Evolutionary conservation across 176 grass and related monocot genomes (phyloP).

Genomic region (Lolium multiflorum): DNA sequence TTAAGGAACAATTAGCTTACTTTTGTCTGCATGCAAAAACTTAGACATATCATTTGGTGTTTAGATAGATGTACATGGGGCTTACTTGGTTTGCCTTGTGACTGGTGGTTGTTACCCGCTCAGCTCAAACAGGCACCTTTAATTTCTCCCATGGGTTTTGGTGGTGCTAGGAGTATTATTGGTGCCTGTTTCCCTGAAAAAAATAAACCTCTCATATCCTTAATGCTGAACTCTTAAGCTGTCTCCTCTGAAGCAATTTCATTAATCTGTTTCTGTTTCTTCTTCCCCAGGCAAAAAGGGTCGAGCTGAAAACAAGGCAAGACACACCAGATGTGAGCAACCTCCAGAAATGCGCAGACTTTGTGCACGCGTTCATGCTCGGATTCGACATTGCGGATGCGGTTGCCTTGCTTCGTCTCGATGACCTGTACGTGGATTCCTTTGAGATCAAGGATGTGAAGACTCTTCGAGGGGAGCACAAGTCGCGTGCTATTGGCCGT

Average conservation of each 20-base stretch:
- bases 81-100: neutral
- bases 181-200: neutral
- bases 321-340: slow-evolving; percentile 91
- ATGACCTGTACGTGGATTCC: slow-evolving; percentile 88
- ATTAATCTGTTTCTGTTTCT: neutral
- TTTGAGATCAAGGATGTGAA: slow-evolving; percentile 99
- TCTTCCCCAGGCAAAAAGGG: slow-evolving; percentile 66
- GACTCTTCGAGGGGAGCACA: slow-evolving; percentile 86
- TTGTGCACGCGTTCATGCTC: slow-evolving; percentile 93
- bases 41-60: neutral
- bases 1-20: neutral
- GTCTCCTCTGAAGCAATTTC: neutral
- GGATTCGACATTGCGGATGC: slow-evolving; percentile 81
- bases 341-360: slow-evolving; percentile 82
- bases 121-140: neutral
- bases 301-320: slow-evolving; percentile 84
- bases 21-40: neutral
- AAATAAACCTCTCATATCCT: neutral
- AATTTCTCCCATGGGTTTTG: neutral
- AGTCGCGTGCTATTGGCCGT: slow-evolving; percentile 84
- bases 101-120: neutral
- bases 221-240: neutral
- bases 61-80: neutral
- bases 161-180: neutral
- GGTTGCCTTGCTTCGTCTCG: slow-evolving; percentile 71